Evolutionary conservation across 129 eudicot genomes (phyloP).

Genomic region (Ambrosia artemisiifolia): DNA sequence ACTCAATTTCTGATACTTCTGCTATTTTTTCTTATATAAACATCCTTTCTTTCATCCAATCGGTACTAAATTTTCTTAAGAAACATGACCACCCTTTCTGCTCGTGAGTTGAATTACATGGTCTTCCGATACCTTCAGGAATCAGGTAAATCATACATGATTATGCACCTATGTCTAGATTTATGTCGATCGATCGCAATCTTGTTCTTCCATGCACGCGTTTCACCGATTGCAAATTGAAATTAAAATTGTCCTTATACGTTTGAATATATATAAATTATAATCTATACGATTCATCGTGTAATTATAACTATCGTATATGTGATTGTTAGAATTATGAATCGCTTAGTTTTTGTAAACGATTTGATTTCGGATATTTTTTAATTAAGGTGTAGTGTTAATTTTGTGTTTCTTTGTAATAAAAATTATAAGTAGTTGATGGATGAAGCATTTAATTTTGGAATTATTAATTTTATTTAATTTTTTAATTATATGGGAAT

Average conservation of each 20-base stretch:
- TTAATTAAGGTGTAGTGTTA: too few relatives aligned
- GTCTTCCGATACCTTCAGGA: constrained; percentile 57
- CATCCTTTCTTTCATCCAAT: constrained; percentile 8
- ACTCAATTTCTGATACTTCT: background rate
- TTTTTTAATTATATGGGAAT: background rate
- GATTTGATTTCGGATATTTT: background rate
- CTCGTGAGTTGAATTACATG: constrained; percentile 53
- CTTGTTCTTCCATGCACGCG: constrained; percentile 12
- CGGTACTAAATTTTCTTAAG: background rate
- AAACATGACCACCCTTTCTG: constrained; percentile 33
- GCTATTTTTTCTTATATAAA: background rate
- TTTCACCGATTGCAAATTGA: constrained; percentile 1
- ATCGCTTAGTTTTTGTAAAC: background rate
- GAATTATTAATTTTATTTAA: background rate
- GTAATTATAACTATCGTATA: background rate
- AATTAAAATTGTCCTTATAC: background rate
- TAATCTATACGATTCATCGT: background rate
- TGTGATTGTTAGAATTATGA: background rate
- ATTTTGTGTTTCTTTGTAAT: background rate
- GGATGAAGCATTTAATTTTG: background rate
- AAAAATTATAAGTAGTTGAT: constrained; percentile 12
- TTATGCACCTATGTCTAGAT: background rate
- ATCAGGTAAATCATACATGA: constrained; percentile 39
- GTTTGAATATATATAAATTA: background rate
- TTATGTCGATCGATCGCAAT: background rate